phyloP scores from a whole-genome alignment of 1,284 basidiomycete genomes.

The Trametes pubescens region DNA sequence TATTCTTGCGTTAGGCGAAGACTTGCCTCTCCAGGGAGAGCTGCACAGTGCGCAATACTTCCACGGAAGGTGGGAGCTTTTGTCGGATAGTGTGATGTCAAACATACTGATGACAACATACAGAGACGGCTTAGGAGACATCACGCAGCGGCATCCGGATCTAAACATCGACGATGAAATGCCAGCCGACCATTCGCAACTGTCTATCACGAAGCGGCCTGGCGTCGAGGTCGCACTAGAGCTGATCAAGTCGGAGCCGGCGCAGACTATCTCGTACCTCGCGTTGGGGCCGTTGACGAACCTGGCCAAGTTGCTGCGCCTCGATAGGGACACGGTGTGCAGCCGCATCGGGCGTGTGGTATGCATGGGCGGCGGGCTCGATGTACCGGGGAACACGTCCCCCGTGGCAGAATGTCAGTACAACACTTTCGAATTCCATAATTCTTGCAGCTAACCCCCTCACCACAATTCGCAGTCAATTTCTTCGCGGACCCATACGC shows the following conservation, averaged over 20 bases:
- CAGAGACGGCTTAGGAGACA: conserved; percentile 85
- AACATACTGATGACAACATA: not conserved
- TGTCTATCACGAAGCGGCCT: conserved; percentile 57
- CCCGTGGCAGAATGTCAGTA: conserved; percentile 81
- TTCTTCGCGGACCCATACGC: conserved; percentile 94
- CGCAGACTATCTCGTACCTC: conserved; percentile 81
- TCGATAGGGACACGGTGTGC: conserved; percentile 62
- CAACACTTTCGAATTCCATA: not conserved
- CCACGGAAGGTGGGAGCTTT: conserved; percentile 65
- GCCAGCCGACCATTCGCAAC: conserved; percentile 51
- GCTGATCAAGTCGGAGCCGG: conserved; percentile 65
- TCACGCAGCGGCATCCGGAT: conserved; percentile 79
- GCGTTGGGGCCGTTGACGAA: conserved; percentile 92
- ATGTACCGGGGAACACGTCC: conserved; percentile 91
- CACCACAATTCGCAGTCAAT: conserved; percentile 69
- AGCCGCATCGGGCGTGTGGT: conserved; percentile 78
- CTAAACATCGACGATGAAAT: conserved; percentile 56
- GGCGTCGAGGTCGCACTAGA: conserved; percentile 75
- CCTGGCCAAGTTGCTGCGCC: conserved; percentile 73
- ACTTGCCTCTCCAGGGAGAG: conserved; percentile 80
- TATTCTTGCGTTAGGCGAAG: conserved; percentile 72
- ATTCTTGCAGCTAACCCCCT: not conserved
- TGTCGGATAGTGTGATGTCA: not conserved
- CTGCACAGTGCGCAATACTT: conserved; percentile 89
- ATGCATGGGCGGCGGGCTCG: conserved; percentile 96